A percentile compares a stretch with the other conserved stretches of the same genome.
Conservation (phyloP, 1,139 yeast species). For the Fermentozyma sake region DNA sequence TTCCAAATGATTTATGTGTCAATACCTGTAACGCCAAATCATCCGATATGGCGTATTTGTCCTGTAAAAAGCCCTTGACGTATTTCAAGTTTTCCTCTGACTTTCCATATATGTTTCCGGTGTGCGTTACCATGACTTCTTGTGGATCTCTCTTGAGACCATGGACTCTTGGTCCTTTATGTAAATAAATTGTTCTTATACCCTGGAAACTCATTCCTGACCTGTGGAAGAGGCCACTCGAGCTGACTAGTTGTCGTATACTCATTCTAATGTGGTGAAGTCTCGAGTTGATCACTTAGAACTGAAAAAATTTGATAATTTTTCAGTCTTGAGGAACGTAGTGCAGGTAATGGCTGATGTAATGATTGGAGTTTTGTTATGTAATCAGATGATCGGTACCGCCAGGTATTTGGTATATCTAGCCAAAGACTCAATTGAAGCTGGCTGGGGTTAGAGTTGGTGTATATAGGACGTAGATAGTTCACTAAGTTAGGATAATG, state of each 20-base stretch:
- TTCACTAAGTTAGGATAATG: too few species aligned
- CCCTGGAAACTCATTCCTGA: constrained; percentile 6
- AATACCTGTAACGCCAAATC: constrained; percentile 68
- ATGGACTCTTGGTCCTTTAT: constrained; percentile 59
- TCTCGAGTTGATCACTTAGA: too few species aligned
- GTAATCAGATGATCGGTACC: too few species aligned
- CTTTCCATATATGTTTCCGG: constrained; percentile 58
- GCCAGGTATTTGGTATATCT: too few species aligned
- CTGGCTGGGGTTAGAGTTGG: too few species aligned
- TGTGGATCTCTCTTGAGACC: constrained; percentile 79
- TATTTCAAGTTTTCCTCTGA: constrained; percentile 44
- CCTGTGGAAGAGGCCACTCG: constrained; percentile 2
- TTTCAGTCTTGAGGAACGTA: too few species aligned
- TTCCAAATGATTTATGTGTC: constrained; percentile 92
- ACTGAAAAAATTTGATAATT: too few species aligned
- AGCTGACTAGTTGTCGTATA: constrained; percentile 10
- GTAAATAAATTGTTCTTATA: constrained; percentile 26
- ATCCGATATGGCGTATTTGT: constrained; percentile 43
- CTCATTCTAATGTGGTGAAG: too few species aligned
- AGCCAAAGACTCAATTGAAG: too few species aligned
- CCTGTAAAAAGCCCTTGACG: constrained; percentile 43
- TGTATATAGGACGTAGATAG: too few species aligned
- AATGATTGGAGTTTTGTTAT: too few species aligned
- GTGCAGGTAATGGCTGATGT: too few species aligned
- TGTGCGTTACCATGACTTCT: constrained; percentile 51